Conservation (phyloP, 495 filamentous ascomycete genomes). For the Podospora appendiculata region DNA sequence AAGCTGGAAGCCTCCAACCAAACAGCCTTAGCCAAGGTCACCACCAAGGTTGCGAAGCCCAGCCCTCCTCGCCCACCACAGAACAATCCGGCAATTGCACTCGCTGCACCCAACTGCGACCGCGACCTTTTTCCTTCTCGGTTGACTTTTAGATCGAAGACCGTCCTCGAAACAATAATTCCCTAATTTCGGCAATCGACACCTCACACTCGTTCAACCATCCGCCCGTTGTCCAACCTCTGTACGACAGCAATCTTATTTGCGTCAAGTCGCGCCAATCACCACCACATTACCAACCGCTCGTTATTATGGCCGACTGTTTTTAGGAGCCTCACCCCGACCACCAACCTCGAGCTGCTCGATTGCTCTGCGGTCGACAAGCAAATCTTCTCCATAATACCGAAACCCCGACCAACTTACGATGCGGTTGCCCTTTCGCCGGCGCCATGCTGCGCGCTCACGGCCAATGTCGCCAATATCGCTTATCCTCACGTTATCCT, state of each 20-base stretch:
- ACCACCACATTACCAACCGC: not conserved
- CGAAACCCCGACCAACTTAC: slow-evolving; percentile 9
- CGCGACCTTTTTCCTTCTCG: not conserved
- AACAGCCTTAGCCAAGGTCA: too few relatives aligned
- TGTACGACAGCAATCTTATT: slow-evolving; percentile 9
- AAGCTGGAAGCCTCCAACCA: not conserved
- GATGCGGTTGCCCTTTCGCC: slow-evolving; percentile 33
- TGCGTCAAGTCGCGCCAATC: slow-evolving; percentile 2
- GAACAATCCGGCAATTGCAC: not conserved
- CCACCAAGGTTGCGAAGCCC: slow-evolving; percentile 3
- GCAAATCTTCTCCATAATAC: not conserved
- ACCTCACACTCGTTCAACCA: slow-evolving; percentile 11
- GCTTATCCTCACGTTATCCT: slow-evolving; percentile 29
- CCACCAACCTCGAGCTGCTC: slow-evolving; percentile 11
- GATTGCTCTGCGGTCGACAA: slow-evolving; percentile 12
- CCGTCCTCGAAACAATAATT: not conserved
- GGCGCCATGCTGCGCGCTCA: slow-evolving; percentile 27
- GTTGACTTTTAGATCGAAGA: not conserved
- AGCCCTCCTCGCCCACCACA: slow-evolving; percentile 6
- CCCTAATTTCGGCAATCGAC: slow-evolving; percentile 4
- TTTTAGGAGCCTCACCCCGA: slow-evolving; percentile 11
- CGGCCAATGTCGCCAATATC: slow-evolving; percentile 12
- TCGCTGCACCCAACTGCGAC: not conserved
- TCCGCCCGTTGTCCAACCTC: not conserved
- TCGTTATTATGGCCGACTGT: slow-evolving; percentile 14